These are phyloP conservation scores for Skeletonema grethae DNA, from an alignment of 108 stramenopile genomes.

Conservation along the genomic window DNA sequence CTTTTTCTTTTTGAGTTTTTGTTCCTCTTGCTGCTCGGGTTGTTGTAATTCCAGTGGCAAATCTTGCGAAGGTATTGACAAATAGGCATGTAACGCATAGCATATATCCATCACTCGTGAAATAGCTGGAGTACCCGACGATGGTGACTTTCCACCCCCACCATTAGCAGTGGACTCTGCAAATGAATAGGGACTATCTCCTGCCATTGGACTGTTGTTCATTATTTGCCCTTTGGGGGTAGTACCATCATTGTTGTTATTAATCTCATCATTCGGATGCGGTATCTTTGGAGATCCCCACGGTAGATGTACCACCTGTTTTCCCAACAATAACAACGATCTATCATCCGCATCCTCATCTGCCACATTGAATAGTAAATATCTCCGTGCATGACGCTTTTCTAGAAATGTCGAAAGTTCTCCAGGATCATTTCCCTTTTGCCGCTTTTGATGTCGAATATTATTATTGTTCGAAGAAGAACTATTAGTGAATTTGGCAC, in stretches of 20 bases:
- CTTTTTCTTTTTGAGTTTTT: constrained; percentile 2
- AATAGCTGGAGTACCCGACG: constrained; percentile 61
- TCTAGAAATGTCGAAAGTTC: constrained; percentile 57
- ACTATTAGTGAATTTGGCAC: constrained; percentile 29
- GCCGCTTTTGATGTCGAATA: constrained; percentile 12
- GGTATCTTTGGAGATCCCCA: constrained; percentile 54
- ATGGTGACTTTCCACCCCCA: constrained; percentile 14
- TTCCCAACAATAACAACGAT: constrained; percentile 52
- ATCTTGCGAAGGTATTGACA: constrained; percentile 48
- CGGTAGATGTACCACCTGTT: constrained; percentile 70
- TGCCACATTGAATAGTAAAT: constrained; percentile 58
- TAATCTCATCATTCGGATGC: constrained; percentile 1
- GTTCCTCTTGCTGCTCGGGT: not conserved
- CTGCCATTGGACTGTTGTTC: not conserved
- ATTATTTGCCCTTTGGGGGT: not conserved
- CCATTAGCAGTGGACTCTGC: not conserved
- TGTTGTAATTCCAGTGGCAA: constrained; percentile 2
- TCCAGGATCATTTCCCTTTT: constrained; percentile 54
- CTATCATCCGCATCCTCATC: constrained; percentile 60
- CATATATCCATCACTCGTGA: constrained; percentile 62
- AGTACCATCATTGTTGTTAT: not conserved
- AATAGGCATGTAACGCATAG: constrained; percentile 75
- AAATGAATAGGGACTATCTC: constrained; percentile 6
- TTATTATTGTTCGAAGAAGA: not conserved
- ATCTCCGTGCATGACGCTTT: constrained; percentile 51